Evolutionary conservation across 2,329 filamentous ascomycete genomes (phyloP), one percentile per base, ranked within the genome.

Genomic region (Lojkania enalia): DNA sequence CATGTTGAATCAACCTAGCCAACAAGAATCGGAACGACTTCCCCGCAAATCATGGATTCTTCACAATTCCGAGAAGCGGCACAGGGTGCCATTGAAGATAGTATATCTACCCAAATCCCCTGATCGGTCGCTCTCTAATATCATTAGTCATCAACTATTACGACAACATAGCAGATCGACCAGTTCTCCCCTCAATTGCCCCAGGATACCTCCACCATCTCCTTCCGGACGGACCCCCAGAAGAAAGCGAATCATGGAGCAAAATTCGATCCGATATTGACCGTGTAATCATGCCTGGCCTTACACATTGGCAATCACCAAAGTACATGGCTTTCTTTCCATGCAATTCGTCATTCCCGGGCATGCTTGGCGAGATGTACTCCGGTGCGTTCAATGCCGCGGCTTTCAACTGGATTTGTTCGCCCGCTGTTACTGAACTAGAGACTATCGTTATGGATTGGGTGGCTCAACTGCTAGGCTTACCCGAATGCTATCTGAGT

Each of bases 301-400:
- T 97, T 42, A 96, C 92, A 0, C 92, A 96, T 72, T 97, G 92
- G 90, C 86, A 95, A 67, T 89, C 85, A 2, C 92, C 66, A 21
- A 90, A 92, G 64, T 97, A 96, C 78, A 89, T 96, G 82, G 92
- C 92, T 33, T 97, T 95, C 77, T 97, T 94, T 72, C 88, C 92
- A 1, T 89, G 89, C 38, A 84, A 83, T 18, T 84, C 85, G 41
- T 88, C 86, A 25, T 96, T 86, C 65, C 90, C 92, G 0, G 82
- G 85, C 20, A 92, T 96, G 69, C 79, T 97, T 9, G 92, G 90
- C 15, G 92, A 97, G 72, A 84, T 97, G 75, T 97, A 96, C 76
- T 89, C 84, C 32, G 85, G 88, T 4, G 87, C 90, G 5, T 91
- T 96, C 72, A 94, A 85, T 11, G 88, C 88, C 13, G 90, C 92